Evolutionary conservation across 306 rosid genomes (phyloP), one percentile per base, ranked within the genome.

Genomic region (Trichosanthes truncata): DNA sequence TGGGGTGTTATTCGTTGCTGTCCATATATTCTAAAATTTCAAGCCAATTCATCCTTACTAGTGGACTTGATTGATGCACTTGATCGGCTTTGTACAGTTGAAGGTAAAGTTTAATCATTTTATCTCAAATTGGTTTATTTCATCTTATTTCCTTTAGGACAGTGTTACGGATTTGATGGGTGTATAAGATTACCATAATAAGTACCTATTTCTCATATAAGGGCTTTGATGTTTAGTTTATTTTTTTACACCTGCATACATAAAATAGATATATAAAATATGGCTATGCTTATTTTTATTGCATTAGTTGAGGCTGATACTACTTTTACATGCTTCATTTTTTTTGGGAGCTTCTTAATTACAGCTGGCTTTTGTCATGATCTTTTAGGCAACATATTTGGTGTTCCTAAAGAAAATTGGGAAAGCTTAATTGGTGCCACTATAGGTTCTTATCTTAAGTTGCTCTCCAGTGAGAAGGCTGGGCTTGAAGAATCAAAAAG

Each of bases 1-100:
- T 95, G 97, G 97, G 98, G 95, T 81, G 77, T 82, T 17, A 82
- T 95, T 52, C 90, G 57, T 63, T 95, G 97, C 87, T 87, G 87
- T 87, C 89, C 97, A 21, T 77, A 83, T 49, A 81, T 90, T 87
- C 76, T 85, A 21, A 83, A 84, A 55, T 81, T 76, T 69, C 76
- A 84, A 51, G 80, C 62, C 81, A 80, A 78, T 72, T 76, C 87
- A 57, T 89, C 93, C 53, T 83, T 84, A 84, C 76, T 92, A 74
- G 59, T 87, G 78, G 83, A 89, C 83, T 88, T 95, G 52, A 62
- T 89, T 46, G 88, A 89, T 85, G 91, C 89, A 76, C 74, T 85
- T 73, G 93, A 92, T 85, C 86, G 79, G 61, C 84, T 87, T 63
- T 82, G 89, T 79, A 75, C 80, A 18, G 67, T 61, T 74, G 87